Percentiles rank a stretch among this genome's conserved stretches.
Evolutionary conservation across 108 stramenopile species (phyloP).

Genomic region (Nannochloropsis granulata): DNA sequence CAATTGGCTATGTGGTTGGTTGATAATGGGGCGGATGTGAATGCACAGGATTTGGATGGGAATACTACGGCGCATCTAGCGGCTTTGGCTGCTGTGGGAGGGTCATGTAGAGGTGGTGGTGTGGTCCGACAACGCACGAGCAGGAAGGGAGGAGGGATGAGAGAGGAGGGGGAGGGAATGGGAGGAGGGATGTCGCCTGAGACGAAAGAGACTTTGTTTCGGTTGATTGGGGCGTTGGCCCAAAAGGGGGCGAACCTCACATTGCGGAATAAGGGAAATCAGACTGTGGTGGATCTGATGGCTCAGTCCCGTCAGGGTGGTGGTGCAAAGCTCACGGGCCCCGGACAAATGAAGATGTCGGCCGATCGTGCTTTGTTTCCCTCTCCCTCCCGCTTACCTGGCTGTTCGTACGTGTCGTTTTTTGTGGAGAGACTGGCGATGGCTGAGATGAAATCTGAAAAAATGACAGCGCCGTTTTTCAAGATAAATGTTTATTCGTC

Average conservation of each 20-base stretch:
- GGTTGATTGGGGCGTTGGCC: neutral
- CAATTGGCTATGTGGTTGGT: conserved; percentile 16
- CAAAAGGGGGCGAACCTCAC: conserved; percentile 2
- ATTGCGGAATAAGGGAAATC: neutral
- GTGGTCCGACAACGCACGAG: neutral
- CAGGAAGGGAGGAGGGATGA: conserved; percentile 2
- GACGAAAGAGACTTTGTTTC: neutral
- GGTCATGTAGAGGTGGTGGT: neutral
- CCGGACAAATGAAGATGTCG: neutral
- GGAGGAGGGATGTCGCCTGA: neutral
- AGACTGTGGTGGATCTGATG: neutral
- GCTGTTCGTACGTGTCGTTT: conserved; percentile 11
- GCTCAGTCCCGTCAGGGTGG: neutral
- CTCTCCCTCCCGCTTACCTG: neutral
- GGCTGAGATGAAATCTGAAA: neutral
- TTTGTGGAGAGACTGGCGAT: conserved; percentile 11
- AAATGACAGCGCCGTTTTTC: neutral
- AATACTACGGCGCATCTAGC: conserved; percentile 2
- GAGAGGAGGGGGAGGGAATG: neutral
- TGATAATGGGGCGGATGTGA: conserved; percentile 10
- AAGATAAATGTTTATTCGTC: neutral
- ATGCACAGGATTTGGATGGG: neutral
- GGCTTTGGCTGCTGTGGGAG: conserved; percentile 4
- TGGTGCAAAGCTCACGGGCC: neutral
- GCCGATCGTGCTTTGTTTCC: neutral